phyloP scores from a whole-genome alignment of 169 alveolate species.

The Cryptosporidium canis region DNA sequence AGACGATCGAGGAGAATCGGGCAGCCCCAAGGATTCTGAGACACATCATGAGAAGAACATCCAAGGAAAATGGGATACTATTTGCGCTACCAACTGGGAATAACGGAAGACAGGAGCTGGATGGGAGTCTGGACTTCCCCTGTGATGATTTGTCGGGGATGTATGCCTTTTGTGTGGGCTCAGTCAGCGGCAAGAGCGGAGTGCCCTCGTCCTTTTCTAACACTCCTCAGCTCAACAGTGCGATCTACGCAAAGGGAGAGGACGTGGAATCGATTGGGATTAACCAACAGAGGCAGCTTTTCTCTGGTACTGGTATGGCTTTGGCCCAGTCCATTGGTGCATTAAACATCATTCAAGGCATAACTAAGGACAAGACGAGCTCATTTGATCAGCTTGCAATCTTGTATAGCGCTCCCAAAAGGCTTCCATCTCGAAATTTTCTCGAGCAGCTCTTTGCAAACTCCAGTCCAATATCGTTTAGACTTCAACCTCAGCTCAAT shows the following conservation, averaged over 20 bases:
- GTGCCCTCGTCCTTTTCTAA: conserved; percentile 34
- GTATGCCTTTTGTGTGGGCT: conserved; percentile 72
- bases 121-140: conserved; percentile 53
- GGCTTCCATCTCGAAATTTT: conserved; percentile 32
- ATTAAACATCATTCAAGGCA: conserved; percentile 57
- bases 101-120: conserved; percentile 32
- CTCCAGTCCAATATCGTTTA: conserved; percentile 19
- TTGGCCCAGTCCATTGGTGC: conserved; percentile 69
- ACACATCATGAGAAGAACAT: conserved; percentile 65
- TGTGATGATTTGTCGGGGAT: conserved; percentile 73
- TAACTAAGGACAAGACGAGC: conserved; percentile 23
- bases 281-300: conserved; percentile 47
- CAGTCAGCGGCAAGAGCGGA: conserved; percentile 50
- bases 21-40: conserved; percentile 66
- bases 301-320: conserved; percentile 71
- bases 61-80: conserved; percentile 45
- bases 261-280: conserved; percentile 64
- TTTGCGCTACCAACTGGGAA: conserved; percentile 71
- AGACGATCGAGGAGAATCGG: conserved; percentile 52
- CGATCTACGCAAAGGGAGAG: conserved; percentile 61
- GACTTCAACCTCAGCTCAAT: conserved; percentile 1
- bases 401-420: conserved; percentile 50
- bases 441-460: conserved; percentile 48
- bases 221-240: conserved; percentile 22
- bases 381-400: conserved; percentile 66